Conservation (phyloP, 768 basidiomycete genomes). For the Daedaleopsis sinensis region DNA sequence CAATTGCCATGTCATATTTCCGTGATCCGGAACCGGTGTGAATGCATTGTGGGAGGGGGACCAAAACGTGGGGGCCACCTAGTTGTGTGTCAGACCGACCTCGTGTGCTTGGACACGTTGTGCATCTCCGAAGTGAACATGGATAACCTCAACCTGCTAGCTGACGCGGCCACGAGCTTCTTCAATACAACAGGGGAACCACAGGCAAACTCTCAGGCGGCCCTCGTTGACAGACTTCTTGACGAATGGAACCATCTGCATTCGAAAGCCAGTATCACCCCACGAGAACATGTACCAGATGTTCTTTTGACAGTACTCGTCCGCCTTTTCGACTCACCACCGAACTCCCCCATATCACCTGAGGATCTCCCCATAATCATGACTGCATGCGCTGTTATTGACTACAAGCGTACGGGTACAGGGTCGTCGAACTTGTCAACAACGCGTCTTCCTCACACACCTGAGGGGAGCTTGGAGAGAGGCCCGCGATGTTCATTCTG, state of each 20-base stretch:
- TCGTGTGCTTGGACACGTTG: no score
- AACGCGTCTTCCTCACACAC: background rate
- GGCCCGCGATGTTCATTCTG: background rate
- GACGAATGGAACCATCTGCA: background rate
- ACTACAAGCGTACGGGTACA: background rate
- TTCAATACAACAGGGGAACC: background rate
- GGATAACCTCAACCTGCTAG: background rate
- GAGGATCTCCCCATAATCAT: background rate
- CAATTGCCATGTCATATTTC: no score
- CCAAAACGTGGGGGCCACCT: no score
- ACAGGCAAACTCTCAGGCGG: background rate
- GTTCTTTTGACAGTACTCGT: background rate
- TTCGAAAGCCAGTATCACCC: background rate
- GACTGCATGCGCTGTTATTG: background rate
- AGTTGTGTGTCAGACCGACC: no score
- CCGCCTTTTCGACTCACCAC: background rate
- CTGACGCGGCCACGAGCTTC: background rate
- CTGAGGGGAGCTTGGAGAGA: background rate
- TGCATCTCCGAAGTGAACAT: no score
- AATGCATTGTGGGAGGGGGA: no score
- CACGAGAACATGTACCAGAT: background rate
- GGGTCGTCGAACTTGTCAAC: background rate
- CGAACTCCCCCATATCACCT: background rate
- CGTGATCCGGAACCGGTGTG: no score
- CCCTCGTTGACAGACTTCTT: background rate